Percentiles rank a stretch among this genome's conserved stretches.
Evolutionary conservation across 495 filamentous ascomycete species (phyloP).

Genomic region (Penicillium pulvis): DNA sequence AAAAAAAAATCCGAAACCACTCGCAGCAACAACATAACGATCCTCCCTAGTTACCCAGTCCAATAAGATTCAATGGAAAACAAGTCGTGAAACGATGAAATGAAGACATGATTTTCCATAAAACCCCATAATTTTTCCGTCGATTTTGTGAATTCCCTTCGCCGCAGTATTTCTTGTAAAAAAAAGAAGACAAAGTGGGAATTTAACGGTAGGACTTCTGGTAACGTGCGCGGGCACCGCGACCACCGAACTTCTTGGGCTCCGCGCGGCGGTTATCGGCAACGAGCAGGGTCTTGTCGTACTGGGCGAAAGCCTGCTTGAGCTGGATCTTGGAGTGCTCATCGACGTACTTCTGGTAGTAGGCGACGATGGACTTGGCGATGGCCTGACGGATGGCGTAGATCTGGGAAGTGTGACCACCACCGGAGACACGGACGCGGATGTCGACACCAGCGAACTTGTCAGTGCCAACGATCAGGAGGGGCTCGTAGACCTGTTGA

Average conservation of each 20-base stretch:
- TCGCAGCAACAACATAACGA: constrained; percentile 23
- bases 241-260: constrained; percentile 86
- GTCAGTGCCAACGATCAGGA: constrained; percentile 93
- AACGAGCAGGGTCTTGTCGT: constrained; percentile 95
- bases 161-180: constrained; percentile 13
- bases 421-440: constrained; percentile 92
- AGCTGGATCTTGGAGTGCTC: constrained; percentile 99
- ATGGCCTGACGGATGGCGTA: constrained; percentile 99
- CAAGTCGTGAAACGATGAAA: constrained; percentile 30
- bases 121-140: constrained; percentile 13
- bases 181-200: constrained; percentile 15
- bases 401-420: constrained; percentile 97
- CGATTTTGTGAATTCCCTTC: constrained; percentile 28
- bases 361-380: constrained; percentile 96
- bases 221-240: constrained; percentile 93
- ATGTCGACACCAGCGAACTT: constrained; percentile 98
- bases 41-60: constrained; percentile 29
- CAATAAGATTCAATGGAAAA: constrained; percentile 27
- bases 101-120: constrained; percentile 24
- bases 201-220: constrained; percentile 82
- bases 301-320: constrained; percentile 90
- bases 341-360: constrained; percentile 99
- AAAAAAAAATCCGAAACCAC: constrained; percentile 14
- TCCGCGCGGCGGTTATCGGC: constrained; percentile 95
- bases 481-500: constrained; percentile 85